A percentile compares a stretch with the other conserved stretches of the same genome.
phyloP scores from a whole-genome alignment of 2,329 filamentous ascomycete genomes.

The Aschersonia sp. region DNA sequence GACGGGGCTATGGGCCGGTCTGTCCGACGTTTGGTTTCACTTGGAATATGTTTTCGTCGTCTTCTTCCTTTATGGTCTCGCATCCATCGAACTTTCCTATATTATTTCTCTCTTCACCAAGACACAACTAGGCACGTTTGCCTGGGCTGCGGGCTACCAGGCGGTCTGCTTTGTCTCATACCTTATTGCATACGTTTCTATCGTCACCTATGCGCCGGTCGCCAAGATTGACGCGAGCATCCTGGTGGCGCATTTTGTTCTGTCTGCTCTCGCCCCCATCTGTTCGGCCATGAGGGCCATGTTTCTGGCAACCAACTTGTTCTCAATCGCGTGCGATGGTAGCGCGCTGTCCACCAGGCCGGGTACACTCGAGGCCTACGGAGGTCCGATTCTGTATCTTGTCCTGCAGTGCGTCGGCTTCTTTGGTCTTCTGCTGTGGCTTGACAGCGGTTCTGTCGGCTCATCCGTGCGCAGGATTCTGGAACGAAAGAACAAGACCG shows the following conservation, averaged over 20 bases:
- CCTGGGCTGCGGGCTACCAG: conserved; percentile 65
- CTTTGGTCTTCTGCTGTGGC: conserved; percentile 61
- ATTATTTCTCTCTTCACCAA: conserved; percentile 65
- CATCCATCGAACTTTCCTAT: conserved; percentile 64
- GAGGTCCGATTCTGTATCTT: conserved; percentile 73
- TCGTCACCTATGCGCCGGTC: conserved; percentile 60
- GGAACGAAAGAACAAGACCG: conserved; percentile 12
- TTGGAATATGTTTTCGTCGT: conserved; percentile 71
- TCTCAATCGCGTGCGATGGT: conserved; percentile 62
- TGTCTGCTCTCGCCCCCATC: conserved; percentile 61
- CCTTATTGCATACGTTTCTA: conserved; percentile 54
- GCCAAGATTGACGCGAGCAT: conserved; percentile 53
- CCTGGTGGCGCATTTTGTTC: conserved; percentile 57
- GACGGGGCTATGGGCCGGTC: conserved; percentile 52
- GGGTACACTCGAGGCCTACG: conserved; percentile 58
- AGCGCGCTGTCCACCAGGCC: conserved; percentile 51
- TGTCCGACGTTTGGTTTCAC: conserved; percentile 57
- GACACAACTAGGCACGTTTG: conserved; percentile 73
- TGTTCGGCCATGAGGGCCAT: conserved; percentile 61
- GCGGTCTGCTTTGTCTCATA: conserved; percentile 58
- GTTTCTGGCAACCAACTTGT: conserved; percentile 68
- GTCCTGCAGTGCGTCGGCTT: conserved; percentile 57
- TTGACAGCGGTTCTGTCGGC: conserved; percentile 59
- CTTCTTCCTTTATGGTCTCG: conserved; percentile 66
- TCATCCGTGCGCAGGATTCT: conserved; percentile 31